These are phyloP conservation scores for Amylocarpus encephaloides DNA, from an alignment of 2,329 filamentous ascomycete genomes.

Conservation along the genomic window DNA sequence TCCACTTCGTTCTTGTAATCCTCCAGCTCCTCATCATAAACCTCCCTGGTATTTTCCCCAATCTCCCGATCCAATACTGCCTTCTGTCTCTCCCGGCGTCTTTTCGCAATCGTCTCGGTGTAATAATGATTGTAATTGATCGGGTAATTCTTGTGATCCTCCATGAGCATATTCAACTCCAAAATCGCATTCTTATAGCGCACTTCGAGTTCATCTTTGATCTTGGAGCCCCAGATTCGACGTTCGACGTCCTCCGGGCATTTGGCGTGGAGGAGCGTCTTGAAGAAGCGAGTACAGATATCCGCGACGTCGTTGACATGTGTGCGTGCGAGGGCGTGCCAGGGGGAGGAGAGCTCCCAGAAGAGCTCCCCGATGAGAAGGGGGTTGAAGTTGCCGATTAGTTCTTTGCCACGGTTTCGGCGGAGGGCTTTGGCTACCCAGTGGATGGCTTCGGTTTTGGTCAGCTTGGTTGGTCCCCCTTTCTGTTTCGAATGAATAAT, in stretches of 20 bases:
- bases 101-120: slow-evolving; percentile 28
- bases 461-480: slow-evolving; percentile 9
- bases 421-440: slow-evolving; percentile 22
- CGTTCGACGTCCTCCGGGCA: slow-evolving; percentile 7
- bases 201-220: not conserved
- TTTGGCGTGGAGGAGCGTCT: not conserved
- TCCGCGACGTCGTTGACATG: not conserved
- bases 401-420: slow-evolving; percentile 21
- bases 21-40: no score
- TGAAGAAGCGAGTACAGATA: slow-evolving; percentile 6
- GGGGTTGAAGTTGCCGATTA: slow-evolving; percentile 11
- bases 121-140: slow-evolving; percentile 36
- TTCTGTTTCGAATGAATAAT: not conserved
- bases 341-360: slow-evolving; percentile 7
- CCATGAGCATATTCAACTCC: slow-evolving; percentile 16
- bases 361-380: slow-evolving; percentile 11
- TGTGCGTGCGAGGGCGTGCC: slow-evolving; percentile 1
- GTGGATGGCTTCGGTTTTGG: slow-evolving; percentile 17
- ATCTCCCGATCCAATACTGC: not conserved
- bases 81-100: slow-evolving; percentile 12
- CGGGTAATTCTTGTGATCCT: slow-evolving; percentile 27
- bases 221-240: not conserved
- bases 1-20: slow-evolving; percentile 3
- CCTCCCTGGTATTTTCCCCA: not conserved
- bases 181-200: not conserved